Conservation (phyloP, 805 yeast genomes). For the Lipomyces starkeyi region DNA sequence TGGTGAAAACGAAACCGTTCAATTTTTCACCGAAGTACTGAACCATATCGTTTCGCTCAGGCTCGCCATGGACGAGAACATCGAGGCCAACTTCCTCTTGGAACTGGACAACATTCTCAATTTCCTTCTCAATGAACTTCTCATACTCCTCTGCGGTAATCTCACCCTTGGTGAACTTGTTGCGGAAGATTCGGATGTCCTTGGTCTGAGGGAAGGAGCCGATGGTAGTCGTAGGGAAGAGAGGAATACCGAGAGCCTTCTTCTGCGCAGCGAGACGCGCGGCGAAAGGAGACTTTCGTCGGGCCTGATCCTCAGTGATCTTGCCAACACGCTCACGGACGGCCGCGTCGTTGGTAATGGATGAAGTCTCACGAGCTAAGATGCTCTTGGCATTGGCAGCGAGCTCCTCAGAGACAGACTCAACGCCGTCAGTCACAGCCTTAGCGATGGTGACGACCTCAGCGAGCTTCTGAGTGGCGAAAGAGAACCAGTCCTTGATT, state of each 20-base stretch:
- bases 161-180: constrained; percentile 97
- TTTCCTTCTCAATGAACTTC: constrained; percentile 94
- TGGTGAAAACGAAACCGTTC: constrained; percentile 97
- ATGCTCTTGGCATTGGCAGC: constrained; percentile 87
- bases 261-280: constrained; percentile 87
- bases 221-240: constrained; percentile 99
- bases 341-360: constrained; percentile 87
- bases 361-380: constrained; percentile 82
- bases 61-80: constrained; percentile 99
- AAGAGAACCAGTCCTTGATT: constrained; percentile 96
- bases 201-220: constrained; percentile 99
- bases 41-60: constrained; percentile 99
- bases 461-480: constrained; percentile 92
- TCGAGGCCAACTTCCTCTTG: constrained; percentile 99
- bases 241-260: constrained; percentile 86
- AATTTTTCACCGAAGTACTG: constrained; percentile 99
- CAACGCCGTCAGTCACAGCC: constrained; percentile 72
- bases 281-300: constrained; percentile 87
- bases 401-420: constrained; percentile 74
- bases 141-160: constrained; percentile 95
- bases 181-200: constrained; percentile 98
- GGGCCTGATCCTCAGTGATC: constrained; percentile 67
- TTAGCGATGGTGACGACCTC: constrained; percentile 93
- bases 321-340: constrained; percentile 86
- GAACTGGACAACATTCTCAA: constrained; percentile 94